These are phyloP conservation scores for Bruguiera sexangula DNA, from an alignment of 345 rosid species.

Conservation along the genomic window DNA sequence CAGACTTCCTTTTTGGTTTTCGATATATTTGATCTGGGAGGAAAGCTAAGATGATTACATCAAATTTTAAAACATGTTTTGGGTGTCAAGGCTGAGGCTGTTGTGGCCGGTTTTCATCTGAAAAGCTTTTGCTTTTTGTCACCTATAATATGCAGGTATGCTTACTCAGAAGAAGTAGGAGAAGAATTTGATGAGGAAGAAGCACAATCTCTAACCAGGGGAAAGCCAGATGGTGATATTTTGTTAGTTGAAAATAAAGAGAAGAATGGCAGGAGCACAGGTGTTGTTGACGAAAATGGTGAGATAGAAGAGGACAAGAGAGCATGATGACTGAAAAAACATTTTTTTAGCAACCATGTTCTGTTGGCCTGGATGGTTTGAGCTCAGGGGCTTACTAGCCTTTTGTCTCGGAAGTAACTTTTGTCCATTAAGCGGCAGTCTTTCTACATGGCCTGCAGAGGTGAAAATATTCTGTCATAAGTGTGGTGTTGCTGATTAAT, in stretches of 20 bases:
- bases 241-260: slow-evolving; percentile 61
- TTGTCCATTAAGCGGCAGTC: no score
- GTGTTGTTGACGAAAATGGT: slow-evolving; percentile 42
- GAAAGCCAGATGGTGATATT: slow-evolving; percentile 61
- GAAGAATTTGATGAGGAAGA: slow-evolving; percentile 67
- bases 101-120: neutral
- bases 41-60: no score
- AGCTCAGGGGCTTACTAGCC: no score
- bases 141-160: slow-evolving; percentile 46
- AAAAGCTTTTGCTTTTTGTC: neutral
- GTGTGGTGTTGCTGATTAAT: no score
- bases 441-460: no score
- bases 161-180: slow-evolving; percentile 66
- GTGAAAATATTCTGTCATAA: no score
- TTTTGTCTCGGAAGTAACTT: no score
- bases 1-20: neutral
- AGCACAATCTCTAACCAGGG: slow-evolving; percentile 62
- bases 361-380: neutral
- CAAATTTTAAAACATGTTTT: no score
- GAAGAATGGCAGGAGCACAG: slow-evolving; percentile 23
- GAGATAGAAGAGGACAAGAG: slow-evolving; percentile 74
- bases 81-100: no score
- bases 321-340: slow-evolving; percentile 32
- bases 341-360: neutral
- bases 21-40: neutral